These are phyloP conservation scores for Melastoma candidum DNA, from an alignment of 441 rosid genomes.

Conservation along the genomic window DNA sequence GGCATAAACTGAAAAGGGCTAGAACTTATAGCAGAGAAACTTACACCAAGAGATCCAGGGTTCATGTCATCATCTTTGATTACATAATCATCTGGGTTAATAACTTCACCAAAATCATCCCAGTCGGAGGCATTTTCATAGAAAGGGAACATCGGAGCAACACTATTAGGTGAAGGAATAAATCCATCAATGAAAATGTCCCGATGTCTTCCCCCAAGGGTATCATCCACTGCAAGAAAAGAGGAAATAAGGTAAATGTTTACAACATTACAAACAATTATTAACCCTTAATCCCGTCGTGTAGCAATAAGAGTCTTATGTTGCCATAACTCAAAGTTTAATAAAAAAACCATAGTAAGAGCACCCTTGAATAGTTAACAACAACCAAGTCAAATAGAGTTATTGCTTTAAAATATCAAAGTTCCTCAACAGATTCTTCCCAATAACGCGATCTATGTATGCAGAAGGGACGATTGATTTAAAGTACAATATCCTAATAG, in stretches of 20 bases:
- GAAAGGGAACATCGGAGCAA: constrained; percentile 93
- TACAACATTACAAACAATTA: too few relatives aligned
- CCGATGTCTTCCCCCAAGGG: constrained; percentile 51
- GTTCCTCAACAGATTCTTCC: too few relatives aligned
- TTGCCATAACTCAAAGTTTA: too few relatives aligned
- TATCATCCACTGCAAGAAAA: constrained; percentile 37
- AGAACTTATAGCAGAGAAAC: constrained; percentile 18
- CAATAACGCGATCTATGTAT: neutral
- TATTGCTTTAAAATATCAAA: too few relatives aligned
- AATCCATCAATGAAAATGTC: constrained; percentile 90
- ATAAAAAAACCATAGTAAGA: too few relatives aligned
- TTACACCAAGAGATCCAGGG: constrained; percentile 57
- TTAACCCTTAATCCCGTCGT: too few relatives aligned
- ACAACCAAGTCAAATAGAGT: too few relatives aligned
- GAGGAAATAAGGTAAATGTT: constrained; percentile 4
- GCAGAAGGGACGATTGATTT: constrained; percentile 2
- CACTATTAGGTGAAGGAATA: constrained; percentile 71
- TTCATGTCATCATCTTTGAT: constrained; percentile 84
- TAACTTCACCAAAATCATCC: constrained; percentile 97
- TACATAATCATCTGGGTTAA: constrained; percentile 92
- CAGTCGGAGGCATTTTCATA: constrained; percentile 72
- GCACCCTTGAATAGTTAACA: too few relatives aligned
- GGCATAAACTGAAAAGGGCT: neutral
- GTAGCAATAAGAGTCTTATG: too few relatives aligned
- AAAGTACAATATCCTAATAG: constrained; percentile 3